Conservation (phyloP, 2,329 filamentous ascomycete genomes). For the Fusarium sp. region DNA sequence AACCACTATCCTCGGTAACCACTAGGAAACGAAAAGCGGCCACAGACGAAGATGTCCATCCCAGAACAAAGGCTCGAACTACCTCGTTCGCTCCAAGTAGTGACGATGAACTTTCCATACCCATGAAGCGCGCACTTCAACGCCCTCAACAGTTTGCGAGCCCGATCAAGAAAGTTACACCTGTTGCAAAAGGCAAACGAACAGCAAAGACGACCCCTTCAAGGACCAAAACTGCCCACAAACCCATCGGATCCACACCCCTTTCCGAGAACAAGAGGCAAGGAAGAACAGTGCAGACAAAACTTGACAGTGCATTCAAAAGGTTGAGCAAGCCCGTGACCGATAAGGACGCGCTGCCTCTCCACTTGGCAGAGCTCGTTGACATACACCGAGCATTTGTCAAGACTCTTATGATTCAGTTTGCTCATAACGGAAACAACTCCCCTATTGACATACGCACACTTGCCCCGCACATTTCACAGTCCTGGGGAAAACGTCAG, state of each 20-base stretch:
- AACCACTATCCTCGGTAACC: constrained; percentile 30
- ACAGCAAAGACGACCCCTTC: constrained; percentile 48
- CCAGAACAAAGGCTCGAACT: constrained; percentile 44
- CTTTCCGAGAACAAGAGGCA: constrained; percentile 49
- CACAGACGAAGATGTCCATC: constrained; percentile 45
- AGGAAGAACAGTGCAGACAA: constrained; percentile 50
- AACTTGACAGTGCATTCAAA: constrained; percentile 57
- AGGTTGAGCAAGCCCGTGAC: constrained; percentile 47
- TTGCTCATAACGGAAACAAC: constrained; percentile 74
- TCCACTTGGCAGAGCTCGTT: constrained; percentile 69
- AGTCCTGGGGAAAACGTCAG: constrained; percentile 78
- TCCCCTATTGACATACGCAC: constrained; percentile 73
- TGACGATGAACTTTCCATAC: constrained; percentile 45
- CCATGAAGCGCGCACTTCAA: constrained; percentile 48
- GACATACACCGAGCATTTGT: constrained; percentile 75
- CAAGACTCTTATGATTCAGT: constrained; percentile 75
- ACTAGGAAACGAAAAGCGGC: constrained; percentile 57
- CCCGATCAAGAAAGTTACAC: constrained; percentile 8
- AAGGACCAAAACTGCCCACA: constrained; percentile 48
- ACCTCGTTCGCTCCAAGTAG: constrained; percentile 53
- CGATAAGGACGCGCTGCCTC: constrained; percentile 56
- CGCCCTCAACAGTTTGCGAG: constrained; percentile 40
- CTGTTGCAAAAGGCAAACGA: constrained; percentile 49
- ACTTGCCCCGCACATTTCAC: constrained; percentile 72
- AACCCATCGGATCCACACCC: constrained; percentile 49